Evolutionary conservation across 1,139 yeast species (phyloP).

Genomic region (Geotrichum restrictum): DNA sequence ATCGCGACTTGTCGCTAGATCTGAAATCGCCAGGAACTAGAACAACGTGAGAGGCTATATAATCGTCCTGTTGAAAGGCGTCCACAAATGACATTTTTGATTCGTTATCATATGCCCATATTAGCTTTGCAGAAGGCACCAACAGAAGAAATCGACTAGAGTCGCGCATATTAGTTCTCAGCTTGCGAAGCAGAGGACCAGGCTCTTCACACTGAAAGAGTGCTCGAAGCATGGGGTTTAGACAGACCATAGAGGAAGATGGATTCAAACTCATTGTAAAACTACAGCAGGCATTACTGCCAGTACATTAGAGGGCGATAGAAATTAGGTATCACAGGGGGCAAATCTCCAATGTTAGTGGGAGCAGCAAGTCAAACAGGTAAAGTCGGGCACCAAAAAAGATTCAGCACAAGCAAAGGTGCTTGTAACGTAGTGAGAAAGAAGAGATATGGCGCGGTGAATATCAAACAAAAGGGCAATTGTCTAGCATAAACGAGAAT

Average conservation of each 20-base stretch:
- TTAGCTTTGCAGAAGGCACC: slow-evolving; percentile 17
- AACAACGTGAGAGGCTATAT: slow-evolving; percentile 66
- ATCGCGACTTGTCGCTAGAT: slow-evolving; percentile 43
- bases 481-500: too few relatives aligned
- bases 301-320: background rate
- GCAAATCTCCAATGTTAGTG: background rate
- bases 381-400: too few relatives aligned
- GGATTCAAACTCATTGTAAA: slow-evolving; percentile 1
- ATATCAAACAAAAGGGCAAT: too few relatives aligned
- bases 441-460: too few relatives aligned
- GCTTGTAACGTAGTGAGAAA: too few relatives aligned
- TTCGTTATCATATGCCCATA: slow-evolving; percentile 49
- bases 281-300: background rate
- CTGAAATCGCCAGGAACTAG: slow-evolving; percentile 41
- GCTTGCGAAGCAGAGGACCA: slow-evolving; percentile 15
- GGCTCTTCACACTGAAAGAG: slow-evolving; percentile 17
- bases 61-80: slow-evolving; percentile 62
- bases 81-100: slow-evolving; percentile 49
- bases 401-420: too few relatives aligned
- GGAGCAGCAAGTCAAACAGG: too few relatives aligned
- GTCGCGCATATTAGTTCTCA: slow-evolving; percentile 17
- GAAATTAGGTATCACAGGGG: background rate
- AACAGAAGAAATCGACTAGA: slow-evolving; percentile 18
- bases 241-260: background rate
- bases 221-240: slow-evolving; percentile 19